Percentiles rank a stretch among this genome's conserved stretches.
Conservation (phyloP, 768 basidiomycete genomes). For the Termitomyces sp. region DNA sequence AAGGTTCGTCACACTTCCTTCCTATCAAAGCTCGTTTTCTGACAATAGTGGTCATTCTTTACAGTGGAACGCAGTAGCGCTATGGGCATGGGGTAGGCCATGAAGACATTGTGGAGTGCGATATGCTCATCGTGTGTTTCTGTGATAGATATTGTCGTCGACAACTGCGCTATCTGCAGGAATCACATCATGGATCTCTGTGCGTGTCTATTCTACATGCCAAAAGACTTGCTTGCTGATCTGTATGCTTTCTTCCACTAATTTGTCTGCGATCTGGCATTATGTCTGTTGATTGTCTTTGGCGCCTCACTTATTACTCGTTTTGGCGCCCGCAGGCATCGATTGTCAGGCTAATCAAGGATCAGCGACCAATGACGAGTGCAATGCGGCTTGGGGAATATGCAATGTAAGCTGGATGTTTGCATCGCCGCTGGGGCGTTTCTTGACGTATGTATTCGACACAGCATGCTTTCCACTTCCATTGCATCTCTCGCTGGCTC, state of each 20-base stretch:
- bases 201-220: constrained; percentile 32
- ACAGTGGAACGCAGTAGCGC: constrained; percentile 98
- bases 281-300: not conserved
- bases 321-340: constrained; percentile 60
- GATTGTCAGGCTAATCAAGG: constrained; percentile 99
- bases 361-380: constrained; percentile 93
- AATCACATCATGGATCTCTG: constrained; percentile 99
- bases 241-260: not conserved
- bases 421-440: not conserved
- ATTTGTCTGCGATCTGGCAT: not conserved
- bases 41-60: constrained; percentile 5
- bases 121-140: not conserved
- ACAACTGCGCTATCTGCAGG: constrained; percentile 99
- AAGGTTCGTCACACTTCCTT: constrained; percentile 55
- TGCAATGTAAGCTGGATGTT: constrained; percentile 69
- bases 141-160: constrained; percentile 86
- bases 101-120: not conserved
- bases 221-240: not conserved
- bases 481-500: constrained; percentile 98
- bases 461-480: constrained; percentile 99
- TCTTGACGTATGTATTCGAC: not conserved
- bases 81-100: constrained; percentile 93
- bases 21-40: not conserved
- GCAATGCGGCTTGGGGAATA: constrained; percentile 98
- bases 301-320: not conserved